Evolutionary conservation across 352 stramenopile genomes (phyloP).

Genomic region (Globisporangium camurandrum): DNA sequence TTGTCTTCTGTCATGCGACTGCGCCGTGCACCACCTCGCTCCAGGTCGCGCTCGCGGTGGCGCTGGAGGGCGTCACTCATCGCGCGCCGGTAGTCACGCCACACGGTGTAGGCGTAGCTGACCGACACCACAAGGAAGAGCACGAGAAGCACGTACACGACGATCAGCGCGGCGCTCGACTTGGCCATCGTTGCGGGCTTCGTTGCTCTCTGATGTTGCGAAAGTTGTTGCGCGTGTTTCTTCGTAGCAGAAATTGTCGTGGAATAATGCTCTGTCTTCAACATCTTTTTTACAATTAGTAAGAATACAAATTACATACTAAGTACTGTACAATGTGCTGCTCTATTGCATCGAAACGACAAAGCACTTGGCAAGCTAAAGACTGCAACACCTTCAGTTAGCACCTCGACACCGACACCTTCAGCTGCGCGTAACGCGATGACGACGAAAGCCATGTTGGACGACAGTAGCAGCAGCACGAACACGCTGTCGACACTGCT

Average conservation of each 20-base stretch:
- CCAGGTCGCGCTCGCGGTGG: constrained; percentile 18
- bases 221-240: background rate
- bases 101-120: constrained; percentile 21
- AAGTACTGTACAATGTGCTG: too few species aligned
- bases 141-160: constrained; percentile 20
- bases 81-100: constrained; percentile 23
- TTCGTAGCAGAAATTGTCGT: too few species aligned
- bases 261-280: too few species aligned
- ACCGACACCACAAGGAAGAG: constrained; percentile 20
- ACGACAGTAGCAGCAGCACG: too few species aligned
- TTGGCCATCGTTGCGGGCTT: constrained; percentile 48
- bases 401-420: too few species aligned
- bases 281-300: too few species aligned
- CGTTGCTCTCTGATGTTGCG: constrained; percentile 21
- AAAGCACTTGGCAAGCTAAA: too few species aligned
- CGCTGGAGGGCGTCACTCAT: constrained; percentile 22
- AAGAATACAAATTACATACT: too few species aligned
- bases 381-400: too few species aligned
- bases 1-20: constrained; percentile 13
- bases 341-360: too few species aligned
- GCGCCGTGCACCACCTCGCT: constrained; percentile 13
- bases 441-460: too few species aligned
- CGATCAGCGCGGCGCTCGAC: constrained; percentile 9
- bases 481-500: constrained; percentile 58
- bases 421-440: too few species aligned